Conservation (phyloP, 140 eudicot species). For the Erigeron philadelphicus region DNA sequence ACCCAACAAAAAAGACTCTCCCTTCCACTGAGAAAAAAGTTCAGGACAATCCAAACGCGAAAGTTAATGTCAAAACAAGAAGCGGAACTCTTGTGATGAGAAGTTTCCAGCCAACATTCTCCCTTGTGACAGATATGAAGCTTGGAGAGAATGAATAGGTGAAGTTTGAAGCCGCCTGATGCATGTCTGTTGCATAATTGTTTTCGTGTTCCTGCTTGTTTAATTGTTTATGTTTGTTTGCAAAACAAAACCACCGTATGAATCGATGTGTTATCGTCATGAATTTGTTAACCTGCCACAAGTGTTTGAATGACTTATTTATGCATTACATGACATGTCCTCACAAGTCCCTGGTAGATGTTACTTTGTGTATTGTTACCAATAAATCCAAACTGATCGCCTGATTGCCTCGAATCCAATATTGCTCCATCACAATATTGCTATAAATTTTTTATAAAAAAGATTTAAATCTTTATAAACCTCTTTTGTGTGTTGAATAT, state of each 20-base stretch:
- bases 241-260: background rate
- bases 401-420: too few species aligned
- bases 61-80: background rate
- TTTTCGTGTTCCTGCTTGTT: background rate
- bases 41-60: background rate
- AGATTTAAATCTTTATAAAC: too few species aligned
- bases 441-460: too few species aligned
- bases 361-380: too few species aligned
- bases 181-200: background rate
- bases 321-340: background rate
- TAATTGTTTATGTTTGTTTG: background rate
- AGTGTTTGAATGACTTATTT: background rate
- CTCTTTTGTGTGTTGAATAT: too few species aligned
- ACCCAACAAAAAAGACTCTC: background rate
- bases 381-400: too few species aligned
- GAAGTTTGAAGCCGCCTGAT: background rate
- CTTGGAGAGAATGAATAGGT: background rate
- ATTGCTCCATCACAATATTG: too few species aligned
- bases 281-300: background rate
- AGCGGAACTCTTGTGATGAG: background rate
- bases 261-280: background rate
- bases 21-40: background rate
- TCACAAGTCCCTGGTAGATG: background rate
- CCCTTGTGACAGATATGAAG: background rate
- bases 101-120: background rate